These are phyloP conservation scores for Ashbya aceris DNA, from an alignment of 1,139 yeast species.

Conservation along the genomic window DNA sequence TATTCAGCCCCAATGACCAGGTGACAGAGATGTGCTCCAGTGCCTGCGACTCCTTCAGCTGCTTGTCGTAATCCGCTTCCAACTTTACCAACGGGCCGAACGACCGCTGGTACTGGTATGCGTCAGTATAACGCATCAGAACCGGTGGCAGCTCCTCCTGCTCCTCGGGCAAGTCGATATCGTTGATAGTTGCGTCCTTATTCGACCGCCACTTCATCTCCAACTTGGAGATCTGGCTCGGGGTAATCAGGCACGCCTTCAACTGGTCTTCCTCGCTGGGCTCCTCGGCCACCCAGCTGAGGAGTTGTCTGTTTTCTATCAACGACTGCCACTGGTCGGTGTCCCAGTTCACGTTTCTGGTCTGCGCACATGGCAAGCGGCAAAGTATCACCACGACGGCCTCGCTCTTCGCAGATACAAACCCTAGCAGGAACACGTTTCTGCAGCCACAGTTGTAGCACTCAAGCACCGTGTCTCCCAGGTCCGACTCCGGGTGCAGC, in stretches of 20 bases:
- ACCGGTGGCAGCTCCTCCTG: constrained; percentile 62
- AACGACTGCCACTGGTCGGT: constrained; percentile 82
- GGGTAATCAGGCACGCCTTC: constrained; percentile 45
- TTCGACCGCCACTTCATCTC: constrained; percentile 79
- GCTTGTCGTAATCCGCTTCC: constrained; percentile 74
- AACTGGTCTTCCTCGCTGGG: constrained; percentile 60
- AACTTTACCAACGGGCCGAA: constrained; percentile 76
- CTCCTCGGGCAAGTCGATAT: constrained; percentile 42
- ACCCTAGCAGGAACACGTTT: constrained; percentile 77
- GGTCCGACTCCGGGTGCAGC: constrained; percentile 69
- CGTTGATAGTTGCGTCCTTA: constrained; percentile 58
- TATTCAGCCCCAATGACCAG: constrained; percentile 67
- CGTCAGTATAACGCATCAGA: constrained; percentile 70
- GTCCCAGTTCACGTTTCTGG: constrained; percentile 74
- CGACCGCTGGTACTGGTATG: constrained; percentile 74
- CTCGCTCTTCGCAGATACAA: constrained; percentile 79
- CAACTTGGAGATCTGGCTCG: constrained; percentile 59
- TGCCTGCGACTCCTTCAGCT: constrained; percentile 69
- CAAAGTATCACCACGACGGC: constrained; percentile 82
- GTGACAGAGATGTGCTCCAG: constrained; percentile 62
- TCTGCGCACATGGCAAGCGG: constrained; percentile 81
- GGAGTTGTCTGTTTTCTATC: constrained; percentile 67
- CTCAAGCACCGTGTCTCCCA: constrained; percentile 79
- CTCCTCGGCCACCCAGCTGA: constrained; percentile 70
- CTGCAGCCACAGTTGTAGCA: constrained; percentile 85